phyloP scores from a whole-genome alignment of 2,329 filamentous ascomycete species.

The Neofusicoccum umdonicola region DNA sequence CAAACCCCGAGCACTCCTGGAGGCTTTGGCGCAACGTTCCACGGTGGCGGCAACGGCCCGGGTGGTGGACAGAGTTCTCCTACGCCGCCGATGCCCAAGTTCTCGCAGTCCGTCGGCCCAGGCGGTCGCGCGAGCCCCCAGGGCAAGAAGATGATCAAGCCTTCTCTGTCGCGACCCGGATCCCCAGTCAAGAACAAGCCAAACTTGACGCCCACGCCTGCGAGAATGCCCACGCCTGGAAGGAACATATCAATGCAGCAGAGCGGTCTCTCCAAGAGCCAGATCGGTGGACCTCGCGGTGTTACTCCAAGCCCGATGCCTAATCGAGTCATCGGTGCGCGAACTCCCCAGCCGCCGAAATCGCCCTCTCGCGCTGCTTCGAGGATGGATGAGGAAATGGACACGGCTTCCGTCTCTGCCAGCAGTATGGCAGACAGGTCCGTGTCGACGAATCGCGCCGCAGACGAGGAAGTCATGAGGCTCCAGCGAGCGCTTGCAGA shows the following conservation, averaged over 20 bases:
- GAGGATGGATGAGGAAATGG: constrained; percentile 42
- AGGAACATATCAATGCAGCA: constrained; percentile 53
- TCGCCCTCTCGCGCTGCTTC: constrained; percentile 50
- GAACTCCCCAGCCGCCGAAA: constrained; percentile 40
- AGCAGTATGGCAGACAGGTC: constrained; percentile 27
- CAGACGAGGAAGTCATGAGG: constrained; percentile 10
- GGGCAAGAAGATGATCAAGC: constrained; percentile 64
- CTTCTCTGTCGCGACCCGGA: constrained; percentile 82
- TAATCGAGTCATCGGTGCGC: constrained; percentile 53
- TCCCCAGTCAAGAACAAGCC: constrained; percentile 74
- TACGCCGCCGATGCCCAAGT: constrained; percentile 68
- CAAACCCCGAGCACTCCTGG: constrained; percentile 66
- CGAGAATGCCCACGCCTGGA: constrained; percentile 52
- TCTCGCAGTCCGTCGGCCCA: constrained; percentile 84
- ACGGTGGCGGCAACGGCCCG: not conserved
- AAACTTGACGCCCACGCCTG: constrained; percentile 55
- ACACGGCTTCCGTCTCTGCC: constrained; percentile 27
- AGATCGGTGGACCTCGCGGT: constrained; percentile 52
- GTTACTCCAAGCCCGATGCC: constrained; percentile 63
- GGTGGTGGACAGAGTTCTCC: constrained; percentile 25
- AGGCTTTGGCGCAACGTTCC: constrained; percentile 53
- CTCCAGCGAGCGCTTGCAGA: constrained; percentile 65
- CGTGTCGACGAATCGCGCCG: constrained; percentile 15
- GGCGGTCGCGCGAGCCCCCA: constrained; percentile 53
- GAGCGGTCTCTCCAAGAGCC: constrained; percentile 52